Conservation (phyloP, 768 basidiomycete species). For the Mrakia blollopis region DNA sequence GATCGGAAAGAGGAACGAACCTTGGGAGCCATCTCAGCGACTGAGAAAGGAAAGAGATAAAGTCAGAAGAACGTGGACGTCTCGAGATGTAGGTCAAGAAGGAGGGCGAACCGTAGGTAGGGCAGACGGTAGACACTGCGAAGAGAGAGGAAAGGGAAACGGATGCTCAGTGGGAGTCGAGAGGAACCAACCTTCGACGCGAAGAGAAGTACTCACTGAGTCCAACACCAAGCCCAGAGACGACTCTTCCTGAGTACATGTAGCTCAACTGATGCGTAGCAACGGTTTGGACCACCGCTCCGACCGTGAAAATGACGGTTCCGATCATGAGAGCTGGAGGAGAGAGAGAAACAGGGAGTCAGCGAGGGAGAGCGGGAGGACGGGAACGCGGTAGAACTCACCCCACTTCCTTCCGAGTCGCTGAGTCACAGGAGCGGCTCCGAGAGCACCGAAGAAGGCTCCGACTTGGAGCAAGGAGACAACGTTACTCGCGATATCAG, state of each 20-base stretch:
- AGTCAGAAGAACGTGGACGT: no score
- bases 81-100: no score
- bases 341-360: not conserved
- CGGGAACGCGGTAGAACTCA: not conserved
- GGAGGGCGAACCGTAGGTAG: conserved; percentile 76
- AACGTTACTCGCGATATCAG: conserved; percentile 49
- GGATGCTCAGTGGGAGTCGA: no score
- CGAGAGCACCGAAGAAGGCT: conserved; percentile 76
- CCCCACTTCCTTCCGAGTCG: conserved; percentile 15
- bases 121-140: conserved; percentile 65
- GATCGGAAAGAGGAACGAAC: not conserved
- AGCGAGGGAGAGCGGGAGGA: not conserved
- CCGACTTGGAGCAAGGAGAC: conserved; percentile 69
- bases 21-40: conserved; percentile 52
- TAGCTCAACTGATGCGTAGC: not conserved
- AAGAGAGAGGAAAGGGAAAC: no score
- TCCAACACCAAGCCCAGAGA: conserved; percentile 78
- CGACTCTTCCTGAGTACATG: conserved; percentile 70
- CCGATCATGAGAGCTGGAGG: conserved; percentile 21
- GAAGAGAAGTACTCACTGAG: conserved; percentile 42
- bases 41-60: no score
- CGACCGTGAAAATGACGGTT: conserved; percentile 23
- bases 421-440: conserved; percentile 34
- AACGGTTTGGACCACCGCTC: conserved; percentile 47
- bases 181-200: no score